A percentile compares a stretch with the other conserved stretches of the same genome.
Evolutionary conservation across 2,329 filamentous ascomycete genomes (phyloP).

Genomic region (Metarhizium rileyi): DNA sequence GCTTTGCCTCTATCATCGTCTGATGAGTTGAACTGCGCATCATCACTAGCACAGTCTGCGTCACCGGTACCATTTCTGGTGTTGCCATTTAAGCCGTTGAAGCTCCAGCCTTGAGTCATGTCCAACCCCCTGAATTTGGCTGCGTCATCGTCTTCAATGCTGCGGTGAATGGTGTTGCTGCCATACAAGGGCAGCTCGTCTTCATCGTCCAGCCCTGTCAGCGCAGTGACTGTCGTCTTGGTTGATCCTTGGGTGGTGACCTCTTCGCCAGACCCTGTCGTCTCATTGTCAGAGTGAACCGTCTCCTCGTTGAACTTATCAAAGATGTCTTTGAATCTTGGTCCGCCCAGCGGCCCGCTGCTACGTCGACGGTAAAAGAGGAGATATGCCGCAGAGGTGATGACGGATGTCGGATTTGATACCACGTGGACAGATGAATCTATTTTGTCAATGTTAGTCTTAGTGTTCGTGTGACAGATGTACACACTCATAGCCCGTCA

Average conservation of each 20-base stretch:
- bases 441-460: constrained; percentile 35
- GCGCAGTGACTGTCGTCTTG: constrained; percentile 24
- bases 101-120: constrained; percentile 36
- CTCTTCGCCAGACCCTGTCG: constrained; percentile 61
- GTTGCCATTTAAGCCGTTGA: constrained; percentile 26
- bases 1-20: constrained; percentile 22
- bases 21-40: constrained; percentile 31
- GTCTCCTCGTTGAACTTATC: constrained; percentile 50
- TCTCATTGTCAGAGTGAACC: constrained; percentile 32
- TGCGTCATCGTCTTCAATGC: constrained; percentile 35
- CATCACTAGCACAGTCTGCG: constrained; percentile 32
- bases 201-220: constrained; percentile 17
- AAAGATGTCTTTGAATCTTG: constrained; percentile 61
- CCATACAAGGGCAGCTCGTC: constrained; percentile 26
- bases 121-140: constrained; percentile 20
- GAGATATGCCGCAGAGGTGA: constrained; percentile 76
- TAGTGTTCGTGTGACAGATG: constrained; percentile 21
- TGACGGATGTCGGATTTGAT: constrained; percentile 49
- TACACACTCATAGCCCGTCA: not conserved
- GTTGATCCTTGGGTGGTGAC: constrained; percentile 35
- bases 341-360: constrained; percentile 65
- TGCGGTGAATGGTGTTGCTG: constrained; percentile 25
- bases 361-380: constrained; percentile 92
- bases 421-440: constrained; percentile 64
- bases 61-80: constrained; percentile 21